Percentiles rank a stretch among this genome's conserved stretches.
Evolutionary conservation across 1,284 basidiomycete species (phyloP).

Genomic region (Gomphus bonarii): DNA sequence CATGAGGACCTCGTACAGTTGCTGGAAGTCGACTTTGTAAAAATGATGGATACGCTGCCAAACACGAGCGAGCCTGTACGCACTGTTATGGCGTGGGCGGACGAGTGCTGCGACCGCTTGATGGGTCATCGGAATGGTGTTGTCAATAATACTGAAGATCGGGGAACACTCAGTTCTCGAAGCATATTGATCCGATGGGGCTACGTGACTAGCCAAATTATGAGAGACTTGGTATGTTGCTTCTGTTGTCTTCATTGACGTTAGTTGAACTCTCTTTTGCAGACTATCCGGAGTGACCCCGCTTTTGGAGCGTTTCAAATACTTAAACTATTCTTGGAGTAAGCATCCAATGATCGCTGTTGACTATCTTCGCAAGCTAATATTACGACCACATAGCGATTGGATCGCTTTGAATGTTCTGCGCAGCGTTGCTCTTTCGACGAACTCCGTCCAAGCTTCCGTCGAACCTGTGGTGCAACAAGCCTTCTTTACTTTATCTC

Average conservation of each 20-base stretch:
- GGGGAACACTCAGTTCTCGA: constrained; percentile 73
- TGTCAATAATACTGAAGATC: constrained; percentile 53
- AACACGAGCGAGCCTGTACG: constrained; percentile 75
- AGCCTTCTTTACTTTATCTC: constrained; percentile 69
- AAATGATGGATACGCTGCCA: constrained; percentile 55
- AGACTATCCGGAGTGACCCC: constrained; percentile 84
- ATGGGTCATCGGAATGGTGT: constrained; percentile 41
- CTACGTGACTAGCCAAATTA: constrained; percentile 83
- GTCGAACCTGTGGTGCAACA: constrained; percentile 84
- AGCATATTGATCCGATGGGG: constrained; percentile 83
- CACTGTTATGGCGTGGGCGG: constrained; percentile 82
- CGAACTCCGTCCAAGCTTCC: constrained; percentile 80
- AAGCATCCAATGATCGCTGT: constrained; percentile 23
- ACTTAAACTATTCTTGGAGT: constrained; percentile 82
- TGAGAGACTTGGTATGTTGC: constrained; percentile 62
- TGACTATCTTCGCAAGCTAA: too few species aligned
- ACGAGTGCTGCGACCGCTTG: constrained; percentile 74
- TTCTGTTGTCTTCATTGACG: neutral
- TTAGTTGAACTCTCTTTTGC: constrained; percentile 6
- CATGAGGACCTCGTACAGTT: constrained; percentile 80
- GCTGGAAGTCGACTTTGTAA: constrained; percentile 76
- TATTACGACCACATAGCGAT: constrained; percentile 39
- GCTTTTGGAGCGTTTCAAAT: constrained; percentile 87
- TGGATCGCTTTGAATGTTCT: constrained; percentile 85
- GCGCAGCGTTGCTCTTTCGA: constrained; percentile 74